Conservation (phyloP, 345 rosid genomes). For the Moricandia arvensis region DNA sequence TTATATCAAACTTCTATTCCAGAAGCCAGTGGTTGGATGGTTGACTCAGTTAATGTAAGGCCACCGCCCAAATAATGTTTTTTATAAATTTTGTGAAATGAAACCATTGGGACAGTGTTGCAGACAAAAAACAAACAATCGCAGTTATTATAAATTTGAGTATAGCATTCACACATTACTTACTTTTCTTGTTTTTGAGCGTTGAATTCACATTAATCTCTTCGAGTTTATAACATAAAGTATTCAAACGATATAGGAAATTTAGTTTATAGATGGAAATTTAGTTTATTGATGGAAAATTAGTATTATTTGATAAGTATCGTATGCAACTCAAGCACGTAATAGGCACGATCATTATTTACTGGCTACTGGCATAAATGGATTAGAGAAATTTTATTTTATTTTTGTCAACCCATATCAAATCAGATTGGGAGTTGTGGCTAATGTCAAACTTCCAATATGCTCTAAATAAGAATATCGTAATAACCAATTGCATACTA, state of each 20-base stretch:
- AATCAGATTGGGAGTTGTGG: slow-evolving; percentile 2
- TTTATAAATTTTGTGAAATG: background rate
- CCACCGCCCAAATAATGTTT: background rate
- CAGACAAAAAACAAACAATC: background rate
- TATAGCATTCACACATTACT: background rate
- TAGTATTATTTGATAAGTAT: background rate
- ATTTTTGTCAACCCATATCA: slow-evolving; percentile 17
- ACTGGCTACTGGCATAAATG: background rate
- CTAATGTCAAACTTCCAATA: slow-evolving; percentile 25
- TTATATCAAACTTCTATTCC: background rate
- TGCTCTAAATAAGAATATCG: background rate
- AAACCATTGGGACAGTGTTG: background rate
- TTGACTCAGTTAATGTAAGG: slow-evolving; percentile 16
- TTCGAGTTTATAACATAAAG: background rate
- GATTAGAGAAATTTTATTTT: background rate
- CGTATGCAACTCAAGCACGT: background rate
- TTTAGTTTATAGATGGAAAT: background rate
- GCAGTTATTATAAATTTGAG: background rate
- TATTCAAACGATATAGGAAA: background rate
- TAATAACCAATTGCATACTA: slow-evolving; percentile 1
- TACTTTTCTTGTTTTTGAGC: background rate
- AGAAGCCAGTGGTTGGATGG: slow-evolving; percentile 1
- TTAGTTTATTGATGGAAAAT: too few relatives aligned
- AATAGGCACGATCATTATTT: slow-evolving; percentile 7
- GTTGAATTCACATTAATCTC: background rate